These are phyloP conservation scores for Ogataea dorogensis DNA, from an alignment of 805 yeast species.

Conservation along the genomic window DNA sequence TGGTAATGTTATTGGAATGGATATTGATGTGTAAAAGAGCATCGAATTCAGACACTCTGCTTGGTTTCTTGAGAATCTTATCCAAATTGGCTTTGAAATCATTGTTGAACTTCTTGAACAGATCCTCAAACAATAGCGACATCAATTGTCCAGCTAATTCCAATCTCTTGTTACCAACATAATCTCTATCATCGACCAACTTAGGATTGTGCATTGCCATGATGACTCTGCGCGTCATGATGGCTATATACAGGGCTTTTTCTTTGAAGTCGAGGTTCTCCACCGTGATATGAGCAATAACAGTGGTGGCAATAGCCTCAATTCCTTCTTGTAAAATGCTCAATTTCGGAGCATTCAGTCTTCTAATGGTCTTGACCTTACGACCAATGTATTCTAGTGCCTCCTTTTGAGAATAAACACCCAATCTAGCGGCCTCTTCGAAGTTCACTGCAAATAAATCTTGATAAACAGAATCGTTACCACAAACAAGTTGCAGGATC, in stretches of 20 bases:
- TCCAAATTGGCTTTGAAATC: conserved; percentile 95
- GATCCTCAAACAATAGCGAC: conserved; percentile 92
- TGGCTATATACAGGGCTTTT: conserved; percentile 90
- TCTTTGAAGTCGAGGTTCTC: conserved; percentile 82
- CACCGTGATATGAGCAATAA: conserved; percentile 92
- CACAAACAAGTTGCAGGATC: conserved; percentile 91
- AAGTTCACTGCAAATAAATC: conserved; percentile 90
- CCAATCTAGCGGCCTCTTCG: conserved; percentile 87
- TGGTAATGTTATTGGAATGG: conserved; percentile 89
- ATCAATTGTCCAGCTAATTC: conserved; percentile 97
- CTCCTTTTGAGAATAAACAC: conserved; percentile 87
- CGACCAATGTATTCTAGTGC: conserved; percentile 90
- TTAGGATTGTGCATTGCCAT: conserved; percentile 94
- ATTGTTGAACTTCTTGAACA: conserved; percentile 92
- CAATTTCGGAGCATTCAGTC: conserved; percentile 78
- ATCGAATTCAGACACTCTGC: conserved; percentile 92
- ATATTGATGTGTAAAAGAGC: conserved; percentile 86
- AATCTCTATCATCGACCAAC: conserved; percentile 98
- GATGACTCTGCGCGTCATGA: conserved; percentile 94
- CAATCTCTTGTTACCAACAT: conserved; percentile 95
- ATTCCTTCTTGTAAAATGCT: conserved; percentile 88
- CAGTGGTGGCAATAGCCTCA: conserved; percentile 93
- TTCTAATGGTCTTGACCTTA: conserved; percentile 88
- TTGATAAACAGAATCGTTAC: conserved; percentile 82
- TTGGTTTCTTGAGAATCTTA: conserved; percentile 89